phyloP scores from a whole-genome alignment of 345 rosid genomes.

The Microcos paniculata region DNA sequence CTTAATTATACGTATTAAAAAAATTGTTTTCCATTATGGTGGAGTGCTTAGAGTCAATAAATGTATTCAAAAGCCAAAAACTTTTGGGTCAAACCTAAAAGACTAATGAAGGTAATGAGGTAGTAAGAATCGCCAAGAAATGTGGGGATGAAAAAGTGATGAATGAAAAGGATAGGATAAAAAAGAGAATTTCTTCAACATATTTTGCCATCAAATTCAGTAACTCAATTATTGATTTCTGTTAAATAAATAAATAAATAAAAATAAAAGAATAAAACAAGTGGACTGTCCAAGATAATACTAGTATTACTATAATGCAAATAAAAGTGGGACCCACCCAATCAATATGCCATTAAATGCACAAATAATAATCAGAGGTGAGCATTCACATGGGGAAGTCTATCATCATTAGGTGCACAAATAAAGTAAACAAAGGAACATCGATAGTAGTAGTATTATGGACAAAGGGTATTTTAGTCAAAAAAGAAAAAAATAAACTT shows the following conservation, averaged over 20 bases:
- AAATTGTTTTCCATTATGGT: neutral
- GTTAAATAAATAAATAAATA: neutral
- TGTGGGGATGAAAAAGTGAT: neutral
- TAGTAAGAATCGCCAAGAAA: neutral
- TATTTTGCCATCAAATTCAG: conserved; percentile 17
- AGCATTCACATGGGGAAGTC: neutral
- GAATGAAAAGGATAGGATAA: neutral
- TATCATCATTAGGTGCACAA: conserved; percentile 4
- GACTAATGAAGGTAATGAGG: neutral
- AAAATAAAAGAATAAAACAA: neutral
- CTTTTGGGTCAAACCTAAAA: conserved; percentile 16
- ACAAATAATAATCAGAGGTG: conserved; percentile 7
- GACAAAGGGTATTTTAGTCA: neutral
- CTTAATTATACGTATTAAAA: neutral
- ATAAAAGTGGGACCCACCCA: conserved; percentile 25
- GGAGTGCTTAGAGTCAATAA: neutral
- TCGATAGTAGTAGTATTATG: neutral
- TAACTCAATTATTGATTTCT: conserved; percentile 34
- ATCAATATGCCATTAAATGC: conserved; percentile 31
- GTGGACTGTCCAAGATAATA: conserved; percentile 18
- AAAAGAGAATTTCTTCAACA: neutral
- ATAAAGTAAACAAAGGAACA: neutral
- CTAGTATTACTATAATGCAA: conserved; percentile 4
- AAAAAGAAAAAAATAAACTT: neutral
- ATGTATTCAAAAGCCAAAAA: neutral